Base-by-base conservation (phyloP, 306 rosid genomes). In the Ammopiptanthus mongolicus region DNA sequence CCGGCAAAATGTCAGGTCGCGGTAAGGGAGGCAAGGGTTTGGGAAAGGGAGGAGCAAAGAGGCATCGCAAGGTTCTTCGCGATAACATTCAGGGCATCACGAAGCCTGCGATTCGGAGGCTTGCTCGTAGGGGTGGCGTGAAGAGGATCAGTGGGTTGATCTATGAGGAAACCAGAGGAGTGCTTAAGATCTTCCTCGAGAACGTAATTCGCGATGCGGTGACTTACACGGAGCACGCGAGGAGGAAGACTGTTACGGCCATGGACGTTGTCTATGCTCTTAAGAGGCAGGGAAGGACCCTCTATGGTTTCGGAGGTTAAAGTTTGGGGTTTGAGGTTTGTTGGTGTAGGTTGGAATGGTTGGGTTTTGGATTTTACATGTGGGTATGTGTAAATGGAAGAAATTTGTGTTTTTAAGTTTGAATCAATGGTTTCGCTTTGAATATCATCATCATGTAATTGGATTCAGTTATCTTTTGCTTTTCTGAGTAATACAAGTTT, bases 11-110 rank as follows among this genome's bases (percentile, higher is more conserved):
- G 85, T 81, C 85, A 0, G 81, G 81, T 23, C 81, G 85, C 1
- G 85, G 85, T 15, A 81, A 81, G 78, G 81, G 81, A 44, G 85
- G 85, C 0, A 81, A 81, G 81, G 85, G 85, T 2, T 47, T 81
- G 58, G 85, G 85, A 5, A 81, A 81, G 68, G 81, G 85, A 55
- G 85, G 85, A 9, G 85, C 85, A 0, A 81, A 81, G 85, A 76
- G 85, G 75, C 85, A 81, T 18, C 57, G 85, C 0, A 81, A 81
- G 58, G 81, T 81, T 1, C 78, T 81, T 0, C 85, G 81, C 7
- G 85, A 81, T 5, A 81, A 81, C 75, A 81, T 82, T 2, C 85
- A 82, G 22, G 85, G 85, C 0, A 82, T 82, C 18, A 82, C 85
- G 3, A 82, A 82, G 37, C 82, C 85, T 0, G 85, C 85, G 11